Percentiles rank a stretch among this genome's conserved stretches.
phyloP scores from a whole-genome alignment of 2,329 filamentous ascomycete species.

The Drechslerella dactyloides region DNA sequence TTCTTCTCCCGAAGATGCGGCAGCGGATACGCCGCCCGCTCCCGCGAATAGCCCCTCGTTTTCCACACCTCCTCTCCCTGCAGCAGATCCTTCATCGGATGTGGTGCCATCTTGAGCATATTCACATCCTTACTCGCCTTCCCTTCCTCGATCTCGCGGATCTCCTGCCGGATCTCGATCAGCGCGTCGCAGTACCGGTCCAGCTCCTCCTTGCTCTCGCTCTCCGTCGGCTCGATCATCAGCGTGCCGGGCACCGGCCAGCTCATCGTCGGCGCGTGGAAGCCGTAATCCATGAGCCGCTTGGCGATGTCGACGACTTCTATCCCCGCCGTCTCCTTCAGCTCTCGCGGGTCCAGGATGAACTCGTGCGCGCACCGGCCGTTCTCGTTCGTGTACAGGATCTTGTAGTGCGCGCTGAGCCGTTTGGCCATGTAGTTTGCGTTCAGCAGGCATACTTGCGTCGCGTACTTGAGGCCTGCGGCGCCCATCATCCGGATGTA shows the following conservation, averaged over 20 bases:
- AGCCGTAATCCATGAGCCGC: conserved; percentile 94
- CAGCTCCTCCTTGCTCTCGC: conserved; percentile 87
- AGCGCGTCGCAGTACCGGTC: conserved; percentile 92
- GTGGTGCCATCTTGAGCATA: conserved; percentile 86
- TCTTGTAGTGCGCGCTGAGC: conserved; percentile 82
- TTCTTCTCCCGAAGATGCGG: conserved; percentile 89
- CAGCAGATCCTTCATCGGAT: conserved; percentile 81
- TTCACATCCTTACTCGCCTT: conserved; percentile 76
- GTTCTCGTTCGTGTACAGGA: conserved; percentile 90
- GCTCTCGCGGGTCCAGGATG: conserved; percentile 85
- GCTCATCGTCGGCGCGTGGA: conserved; percentile 96
- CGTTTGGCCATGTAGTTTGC: conserved; percentile 95
- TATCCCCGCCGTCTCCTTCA: conserved; percentile 80
- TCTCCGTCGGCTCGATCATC: conserved; percentile 98
- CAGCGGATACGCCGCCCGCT: conserved; percentile 85
- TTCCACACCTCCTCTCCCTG: conserved; percentile 69
- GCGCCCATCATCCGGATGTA: conserved; percentile 95
- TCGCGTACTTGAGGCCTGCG: conserved; percentile 82
- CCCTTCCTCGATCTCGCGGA: conserved; percentile 80
- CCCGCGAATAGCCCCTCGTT: conserved; percentile 76
- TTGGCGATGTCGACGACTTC: conserved; percentile 96
- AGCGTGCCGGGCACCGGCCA: conserved; percentile 94
- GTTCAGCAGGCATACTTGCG: conserved; percentile 90
- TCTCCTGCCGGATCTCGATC: conserved; percentile 84
- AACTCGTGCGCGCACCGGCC: conserved; percentile 96